Evolutionary conservation across 805 yeast genomes (phyloP), one percentile per base, ranked within the genome.

Genomic region (Pichia nakasei): DNA sequence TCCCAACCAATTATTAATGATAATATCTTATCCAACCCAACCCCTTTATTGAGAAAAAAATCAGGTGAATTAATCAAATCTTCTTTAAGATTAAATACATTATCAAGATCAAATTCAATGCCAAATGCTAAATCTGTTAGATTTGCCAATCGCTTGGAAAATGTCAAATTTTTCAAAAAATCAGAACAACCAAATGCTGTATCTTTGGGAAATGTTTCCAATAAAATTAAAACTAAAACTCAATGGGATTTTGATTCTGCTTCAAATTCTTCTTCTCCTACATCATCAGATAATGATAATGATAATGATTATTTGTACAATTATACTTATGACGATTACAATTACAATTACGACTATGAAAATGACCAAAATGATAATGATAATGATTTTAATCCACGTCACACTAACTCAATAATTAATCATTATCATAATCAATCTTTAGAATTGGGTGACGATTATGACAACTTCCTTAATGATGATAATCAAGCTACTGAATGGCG

Each of bases 91-190:
- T 67, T 73, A 22, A 66, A 70, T n/a, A 57, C 62, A 7, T 50
- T 70, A 29, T 50, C 48, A 37, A 59, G 67, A 54, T 69, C 62
- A 44, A 67, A 56, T 51, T 69, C 82, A 0, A 72, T 80, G 56
- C 85, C 82, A 18, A 61, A 61, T 45, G 49, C 65, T 12, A 80
- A 79, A 57, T 73, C 76, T 8, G 88, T 82, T 35, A 65, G 85
- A 43, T 82, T 82, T 59, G 84, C 86, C 1, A 58, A 73, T 6
- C 66, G 75, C 40, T 64, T 81, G 46, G 80, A 77, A 42, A 77
- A 77, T 35, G 72, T 82, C 44, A 81, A 81, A 58, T 74, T 75
- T 54, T 82, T 82, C 56, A 76, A 78, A 52, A 79, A 78, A 36
- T 59, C 63, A 22, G 80, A 75, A 40, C 75, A 73, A 49, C 87